Conservation (phyloP, 257 asterid species). For the Capsicum pubescens region DNA sequence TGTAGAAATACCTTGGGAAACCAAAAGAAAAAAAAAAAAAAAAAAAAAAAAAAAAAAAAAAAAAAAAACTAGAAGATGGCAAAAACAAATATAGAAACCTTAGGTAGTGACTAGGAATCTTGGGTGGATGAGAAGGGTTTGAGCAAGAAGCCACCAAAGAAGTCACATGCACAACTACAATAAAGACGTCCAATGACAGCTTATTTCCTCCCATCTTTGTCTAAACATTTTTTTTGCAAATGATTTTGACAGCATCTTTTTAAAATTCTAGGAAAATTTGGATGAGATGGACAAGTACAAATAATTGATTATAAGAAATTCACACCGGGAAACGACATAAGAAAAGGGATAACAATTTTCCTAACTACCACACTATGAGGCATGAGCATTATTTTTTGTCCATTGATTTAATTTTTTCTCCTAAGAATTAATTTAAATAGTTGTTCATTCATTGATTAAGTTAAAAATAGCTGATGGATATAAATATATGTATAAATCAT, state of each 20-base stretch:
- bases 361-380: neutral
- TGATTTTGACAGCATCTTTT: neutral
- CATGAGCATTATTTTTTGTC: neutral
- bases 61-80: too few species aligned
- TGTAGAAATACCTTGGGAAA: too few species aligned
- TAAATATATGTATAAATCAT: neutral
- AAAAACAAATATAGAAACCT: neutral
- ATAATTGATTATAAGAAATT: neutral
- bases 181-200: constrained; percentile 24
- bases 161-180: constrained; percentile 23
- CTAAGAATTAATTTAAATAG: too few species aligned
- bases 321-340: neutral
- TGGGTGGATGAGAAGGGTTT: neutral
- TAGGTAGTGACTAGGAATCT: neutral
- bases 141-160: neutral
- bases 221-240: neutral
- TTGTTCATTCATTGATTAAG: too few species aligned
- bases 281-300: neutral
- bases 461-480: too few species aligned
- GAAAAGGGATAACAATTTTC: neutral
- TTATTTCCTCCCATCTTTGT: neutral
- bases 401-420: neutral
- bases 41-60: too few species aligned
- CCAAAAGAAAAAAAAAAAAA: too few species aligned
- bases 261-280: neutral